Base-by-base conservation (phyloP, 257 asterid species). In the Salvia rosmarinus region DNA sequence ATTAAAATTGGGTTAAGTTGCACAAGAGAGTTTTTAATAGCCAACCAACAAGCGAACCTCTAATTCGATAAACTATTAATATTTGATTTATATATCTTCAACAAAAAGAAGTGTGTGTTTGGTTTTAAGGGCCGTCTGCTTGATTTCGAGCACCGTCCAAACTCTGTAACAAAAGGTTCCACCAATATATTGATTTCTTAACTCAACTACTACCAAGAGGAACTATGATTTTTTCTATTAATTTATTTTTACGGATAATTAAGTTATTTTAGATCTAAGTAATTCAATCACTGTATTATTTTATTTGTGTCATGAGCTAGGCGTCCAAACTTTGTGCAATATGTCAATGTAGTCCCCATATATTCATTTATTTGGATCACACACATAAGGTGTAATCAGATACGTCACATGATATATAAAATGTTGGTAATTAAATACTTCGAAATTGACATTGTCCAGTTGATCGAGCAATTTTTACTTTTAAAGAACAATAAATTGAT, bases 101-200 rank as follows among this genome's bases (percentile, higher is more conserved):
- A 23, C 4, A 25, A 43, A 44, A 72, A 73, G 60, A 72, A 64
- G 71, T 80, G 46, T 83, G 77, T 64, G 78, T 28, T 25, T 59
- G 62, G 77, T 50, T 54, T 67, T 28, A 35, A 70, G 68, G 74
- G 55, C 11, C 23, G 69, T 25, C 67, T 78, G 82, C 82, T 70
- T 40, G 13, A 77, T 56, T 55, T 70, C 37, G 40, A 54, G 68
- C 81, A 72, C 75, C 71, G 82, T 78, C 82, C 75, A 78, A 58
- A 57, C 40, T 67, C 17, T 72, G 20, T 10, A 9, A 1, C 60
- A 40, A 34, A 28, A 63, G 61, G 67, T 77, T 47, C 70, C 65
- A 64, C 77, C 72, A 64, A 11, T 12, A 11, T 7, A 56, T 44
- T 9, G 42, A 62, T 68, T 58, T 44, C 58, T 14, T 62, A 50